Percentiles rank a stretch among this genome's conserved stretches.
These are phyloP conservation scores for Aspergillus viridinutans DNA, from an alignment of 2,329 filamentous ascomycete species.

Conservation along the genomic window DNA sequence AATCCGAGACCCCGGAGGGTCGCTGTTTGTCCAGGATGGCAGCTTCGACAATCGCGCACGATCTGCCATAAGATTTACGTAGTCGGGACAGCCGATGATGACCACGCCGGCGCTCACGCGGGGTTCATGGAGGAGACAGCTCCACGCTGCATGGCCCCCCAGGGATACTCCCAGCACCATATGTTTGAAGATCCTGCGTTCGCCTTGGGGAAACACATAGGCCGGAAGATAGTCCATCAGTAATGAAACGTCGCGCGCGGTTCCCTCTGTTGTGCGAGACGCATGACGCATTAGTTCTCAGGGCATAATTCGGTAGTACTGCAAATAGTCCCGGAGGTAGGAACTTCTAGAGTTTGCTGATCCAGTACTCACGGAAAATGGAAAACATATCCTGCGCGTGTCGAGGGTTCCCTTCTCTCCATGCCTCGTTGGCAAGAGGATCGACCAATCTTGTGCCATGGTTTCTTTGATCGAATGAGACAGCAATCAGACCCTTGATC, in stretches of 20 bases:
- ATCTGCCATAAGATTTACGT: constrained; percentile 71
- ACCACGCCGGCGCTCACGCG: constrained; percentile 73
- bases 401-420: constrained; percentile 70
- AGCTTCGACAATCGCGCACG: constrained; percentile 70
- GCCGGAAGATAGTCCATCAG: constrained; percentile 75
- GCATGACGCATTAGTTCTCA: neutral
- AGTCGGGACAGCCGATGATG: constrained; percentile 88
- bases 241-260: constrained; percentile 67
- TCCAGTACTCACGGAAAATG: constrained; percentile 55
- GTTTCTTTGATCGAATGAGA: constrained; percentile 89
- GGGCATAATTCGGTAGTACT: neutral
- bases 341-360: too few relatives aligned
- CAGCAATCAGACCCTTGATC: constrained; percentile 65
- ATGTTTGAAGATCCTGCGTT: constrained; percentile 55
- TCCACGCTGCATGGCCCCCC: constrained; percentile 85
- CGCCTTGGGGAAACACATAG: constrained; percentile 60
- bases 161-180: constrained; percentile 77
- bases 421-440: constrained; percentile 67
- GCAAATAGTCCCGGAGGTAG: neutral
- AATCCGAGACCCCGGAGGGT: constrained; percentile 59
- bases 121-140: constrained; percentile 71
- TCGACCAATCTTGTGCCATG: constrained; percentile 73
- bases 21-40: constrained; percentile 53
- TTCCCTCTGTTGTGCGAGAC: constrained; percentile 47
- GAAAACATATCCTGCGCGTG: constrained; percentile 94